Percentiles rank a stretch among this genome's conserved stretches.
These are phyloP conservation scores for Clitoria ternatea DNA, from an alignment of 306 rosid species.

Conservation along the genomic window DNA sequence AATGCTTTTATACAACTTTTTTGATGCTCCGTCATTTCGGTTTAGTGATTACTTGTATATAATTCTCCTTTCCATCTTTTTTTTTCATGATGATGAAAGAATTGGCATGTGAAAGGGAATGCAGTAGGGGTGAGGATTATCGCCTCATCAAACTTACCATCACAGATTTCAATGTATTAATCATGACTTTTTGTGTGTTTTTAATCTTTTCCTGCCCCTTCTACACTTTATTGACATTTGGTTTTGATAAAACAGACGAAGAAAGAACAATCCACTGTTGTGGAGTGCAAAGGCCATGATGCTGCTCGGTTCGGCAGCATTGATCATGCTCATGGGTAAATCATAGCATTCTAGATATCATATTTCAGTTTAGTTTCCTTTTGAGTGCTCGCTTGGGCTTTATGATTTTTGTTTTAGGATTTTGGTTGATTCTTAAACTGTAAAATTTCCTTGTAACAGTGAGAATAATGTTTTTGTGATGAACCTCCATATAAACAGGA, in stretches of 20 bases:
- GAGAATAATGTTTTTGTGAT: not conserved
- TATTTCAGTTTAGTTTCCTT: conserved; percentile 3
- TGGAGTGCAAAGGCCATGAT: conserved; percentile 93
- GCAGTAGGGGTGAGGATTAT: conserved; percentile 97
- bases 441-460: not conserved
- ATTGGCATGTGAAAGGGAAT: conserved; percentile 89
- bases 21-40: not conserved
- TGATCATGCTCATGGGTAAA: conserved; percentile 89
- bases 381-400: not conserved
- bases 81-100: conserved; percentile 44
- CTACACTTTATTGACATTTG: conserved; percentile 11
- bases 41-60: not conserved
- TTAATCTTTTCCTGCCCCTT: conserved; percentile 3
- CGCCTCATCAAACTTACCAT: conserved; percentile 88
- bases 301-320: conserved; percentile 73
- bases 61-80: conserved; percentile 10
- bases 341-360: conserved; percentile 9
- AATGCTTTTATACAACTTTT: not conserved
- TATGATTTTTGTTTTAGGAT: not conserved
- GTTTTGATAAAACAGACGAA: conserved; percentile 45
- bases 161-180: conserved; percentile 71
- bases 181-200: not conserved
- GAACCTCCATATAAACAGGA: not conserved
- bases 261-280: conserved; percentile 61
- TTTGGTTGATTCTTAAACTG: not conserved